Evolutionary conservation across 1,284 basidiomycete species (phyloP).

Genomic region (Leccinum pachyderme): DNA sequence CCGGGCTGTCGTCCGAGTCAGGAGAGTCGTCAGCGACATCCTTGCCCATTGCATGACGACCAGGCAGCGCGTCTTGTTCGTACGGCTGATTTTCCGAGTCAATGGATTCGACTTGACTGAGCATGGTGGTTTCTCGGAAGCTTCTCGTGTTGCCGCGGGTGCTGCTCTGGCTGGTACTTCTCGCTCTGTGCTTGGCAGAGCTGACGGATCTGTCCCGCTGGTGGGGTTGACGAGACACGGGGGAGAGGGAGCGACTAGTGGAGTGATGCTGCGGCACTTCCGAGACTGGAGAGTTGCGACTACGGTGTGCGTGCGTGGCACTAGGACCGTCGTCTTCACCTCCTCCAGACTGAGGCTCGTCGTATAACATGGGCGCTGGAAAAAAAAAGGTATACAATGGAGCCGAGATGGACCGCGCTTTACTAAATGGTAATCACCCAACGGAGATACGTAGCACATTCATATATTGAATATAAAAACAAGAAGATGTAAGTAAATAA

Average conservation of each 20-base stretch:
- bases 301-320: constrained; percentile 45
- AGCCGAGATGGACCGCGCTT: neutral
- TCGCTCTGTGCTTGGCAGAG: constrained; percentile 45
- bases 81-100: constrained; percentile 30
- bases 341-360: constrained; percentile 9
- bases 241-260: constrained; percentile 46
- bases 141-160: constrained; percentile 45
- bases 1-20: constrained; percentile 37
- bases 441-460: no score
- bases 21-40: constrained; percentile 25
- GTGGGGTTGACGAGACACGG: constrained; percentile 37
- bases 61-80: constrained; percentile 32
- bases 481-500: constrained; percentile 1
- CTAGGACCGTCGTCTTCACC: constrained; percentile 28
- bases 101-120: constrained; percentile 48
- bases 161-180: constrained; percentile 63
- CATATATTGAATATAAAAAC: constrained; percentile 2
- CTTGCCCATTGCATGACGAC: constrained; percentile 30
- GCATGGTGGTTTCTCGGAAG: constrained; percentile 41
- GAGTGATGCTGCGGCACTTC: constrained; percentile 64
- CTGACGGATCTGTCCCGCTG: constrained; percentile 47
- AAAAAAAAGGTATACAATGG: neutral
- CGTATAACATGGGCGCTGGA: constrained; percentile 5
- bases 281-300: constrained; percentile 48
- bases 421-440: neutral